Percentiles rank a stretch among this genome's conserved stretches.
Evolutionary conservation across 2,329 filamentous ascomycete genomes (phyloP).

Genomic region (Gaeumannomyces tritici): DNA sequence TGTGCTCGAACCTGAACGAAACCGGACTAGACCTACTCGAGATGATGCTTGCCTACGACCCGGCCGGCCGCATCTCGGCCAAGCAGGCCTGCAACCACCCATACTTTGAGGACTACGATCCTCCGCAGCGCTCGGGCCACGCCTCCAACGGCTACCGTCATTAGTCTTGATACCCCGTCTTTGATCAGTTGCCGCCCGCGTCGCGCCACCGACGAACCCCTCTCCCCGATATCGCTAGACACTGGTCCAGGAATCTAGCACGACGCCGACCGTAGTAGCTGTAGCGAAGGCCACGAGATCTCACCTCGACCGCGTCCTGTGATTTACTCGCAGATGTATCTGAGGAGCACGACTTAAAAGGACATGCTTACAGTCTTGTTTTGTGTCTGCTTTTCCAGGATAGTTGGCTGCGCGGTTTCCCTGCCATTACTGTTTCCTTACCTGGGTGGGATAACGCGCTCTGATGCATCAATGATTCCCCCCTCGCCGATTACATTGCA

Average conservation of each 20-base stretch:
- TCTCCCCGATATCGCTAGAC: neutral
- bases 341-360: neutral
- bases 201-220: too few species aligned
- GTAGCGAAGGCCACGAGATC: neutral
- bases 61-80: conserved; percentile 72
- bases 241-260: neutral
- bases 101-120: conserved; percentile 51
- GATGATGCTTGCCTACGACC: conserved; percentile 71
- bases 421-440: neutral
- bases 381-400: neutral
- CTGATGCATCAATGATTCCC: neutral
- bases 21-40: conserved; percentile 56
- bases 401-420: neutral
- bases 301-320: neutral
- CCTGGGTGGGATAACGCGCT: neutral
- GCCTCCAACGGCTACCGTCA: conserved; percentile 20
- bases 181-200: neutral
- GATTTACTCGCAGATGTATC: conserved; percentile 1
- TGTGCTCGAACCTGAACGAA: conserved; percentile 64
- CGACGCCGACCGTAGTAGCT: neutral
- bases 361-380: neutral
- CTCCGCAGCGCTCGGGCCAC: conserved; percentile 11
- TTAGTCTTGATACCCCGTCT: conserved; percentile 1
- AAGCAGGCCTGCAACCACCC: conserved; percentile 79
- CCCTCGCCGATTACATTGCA: neutral